Evolutionary conservation across 73 alveolate genomes (phyloP).

Genomic region (Urostyla sp.): DNA sequence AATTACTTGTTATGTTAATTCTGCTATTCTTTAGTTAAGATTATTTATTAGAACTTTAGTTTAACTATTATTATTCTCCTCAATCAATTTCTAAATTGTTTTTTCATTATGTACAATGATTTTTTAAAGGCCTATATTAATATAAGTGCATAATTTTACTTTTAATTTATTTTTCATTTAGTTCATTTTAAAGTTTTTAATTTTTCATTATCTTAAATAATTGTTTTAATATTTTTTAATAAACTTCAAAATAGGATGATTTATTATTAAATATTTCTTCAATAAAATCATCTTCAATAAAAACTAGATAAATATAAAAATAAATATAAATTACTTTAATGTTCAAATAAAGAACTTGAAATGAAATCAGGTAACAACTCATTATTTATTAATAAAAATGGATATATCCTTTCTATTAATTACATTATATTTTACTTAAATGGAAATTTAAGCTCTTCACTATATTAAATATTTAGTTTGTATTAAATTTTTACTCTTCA

Average conservation of each 20-base stretch:
- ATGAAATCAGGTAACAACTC: neutral
- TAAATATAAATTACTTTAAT: neutral
- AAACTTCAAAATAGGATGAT: neutral
- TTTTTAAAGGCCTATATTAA: neutral
- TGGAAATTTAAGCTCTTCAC: slow-evolving; percentile 11
- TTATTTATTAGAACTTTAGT: neutral
- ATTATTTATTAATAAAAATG: neutral
- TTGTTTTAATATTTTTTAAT: neutral
- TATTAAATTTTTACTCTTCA: no score
- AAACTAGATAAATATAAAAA: neutral
- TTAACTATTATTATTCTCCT: neutral
- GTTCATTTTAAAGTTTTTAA: neutral
- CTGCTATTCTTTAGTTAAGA: neutral
- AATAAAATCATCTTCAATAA: neutral
- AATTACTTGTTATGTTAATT: no score
- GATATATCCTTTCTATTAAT: neutral
- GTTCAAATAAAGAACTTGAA: neutral
- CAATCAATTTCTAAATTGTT: neutral
- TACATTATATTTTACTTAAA: neutral
- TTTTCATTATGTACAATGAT: neutral
- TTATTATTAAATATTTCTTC: neutral
- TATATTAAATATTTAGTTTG: no score
- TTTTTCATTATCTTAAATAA: slow-evolving; percentile 6
- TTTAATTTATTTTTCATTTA: neutral
- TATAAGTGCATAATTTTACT: neutral